These are phyloP conservation scores for Penicillium sp. DNA, from an alignment of 2,329 filamentous ascomycete genomes.

Conservation along the genomic window DNA sequence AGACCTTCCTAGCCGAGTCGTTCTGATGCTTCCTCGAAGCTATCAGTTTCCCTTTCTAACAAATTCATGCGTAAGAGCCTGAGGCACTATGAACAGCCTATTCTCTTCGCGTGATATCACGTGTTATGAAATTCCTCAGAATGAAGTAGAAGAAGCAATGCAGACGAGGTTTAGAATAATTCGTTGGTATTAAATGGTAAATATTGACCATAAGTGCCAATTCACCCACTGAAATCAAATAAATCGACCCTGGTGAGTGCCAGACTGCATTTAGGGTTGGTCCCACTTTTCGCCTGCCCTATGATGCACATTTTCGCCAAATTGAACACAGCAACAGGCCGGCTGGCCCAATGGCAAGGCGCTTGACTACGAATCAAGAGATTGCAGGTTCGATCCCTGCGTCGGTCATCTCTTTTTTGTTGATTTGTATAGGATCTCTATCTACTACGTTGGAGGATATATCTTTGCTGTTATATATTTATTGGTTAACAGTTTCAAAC, in stretches of 20 bases:
- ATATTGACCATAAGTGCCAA: neutral
- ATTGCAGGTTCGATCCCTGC: slow-evolving; percentile 49
- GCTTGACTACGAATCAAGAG: slow-evolving; percentile 54
- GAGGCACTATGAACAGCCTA: neutral
- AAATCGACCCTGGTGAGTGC: too few species aligned
- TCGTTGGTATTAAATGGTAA: neutral
- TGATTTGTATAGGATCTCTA: too few species aligned
- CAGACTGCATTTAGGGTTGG: neutral
- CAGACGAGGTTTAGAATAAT: neutral
- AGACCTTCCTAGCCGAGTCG: neutral
- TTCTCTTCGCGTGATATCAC: neutral
- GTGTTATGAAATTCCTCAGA: neutral
- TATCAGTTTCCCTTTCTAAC: neutral
- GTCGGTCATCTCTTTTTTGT: slow-evolving; percentile 31
- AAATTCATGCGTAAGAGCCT: neutral
- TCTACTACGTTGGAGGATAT: neutral
- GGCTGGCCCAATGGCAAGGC: slow-evolving; percentile 50
- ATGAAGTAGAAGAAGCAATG: neutral
- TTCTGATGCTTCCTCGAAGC: neutral
- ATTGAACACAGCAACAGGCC: neutral
- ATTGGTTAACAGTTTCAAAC: neutral
- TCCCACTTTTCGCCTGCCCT: neutral
- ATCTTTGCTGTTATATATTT: neutral
- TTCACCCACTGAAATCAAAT: neutral
- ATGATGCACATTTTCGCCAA: rapidly evolving